Base-by-base conservation (phyloP, 768 basidiomycete genomes). In the Kwoniella europaea region DNA sequence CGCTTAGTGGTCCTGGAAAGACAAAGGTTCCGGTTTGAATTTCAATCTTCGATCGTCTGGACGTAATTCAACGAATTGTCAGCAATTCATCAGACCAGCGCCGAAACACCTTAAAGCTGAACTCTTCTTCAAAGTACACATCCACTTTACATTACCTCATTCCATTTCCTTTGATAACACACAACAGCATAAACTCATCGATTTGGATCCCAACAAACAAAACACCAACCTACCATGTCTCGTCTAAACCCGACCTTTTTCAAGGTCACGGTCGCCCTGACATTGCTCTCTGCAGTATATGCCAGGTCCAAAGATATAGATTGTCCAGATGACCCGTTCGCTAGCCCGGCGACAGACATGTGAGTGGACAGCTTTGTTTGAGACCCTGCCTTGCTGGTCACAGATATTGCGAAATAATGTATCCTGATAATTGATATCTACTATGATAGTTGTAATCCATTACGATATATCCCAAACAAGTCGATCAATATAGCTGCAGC, bases 401-500 rank as follows among this genome's bases (percentile, higher is more conserved):
- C 10, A 1, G 2, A 46, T n/a, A 3, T 41, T 18, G 1, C 16
- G 10, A 42, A n/a, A 10, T 1, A 35, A 0, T 44, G 9, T 22
- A 29, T 43, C 1, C 52, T 68, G 56, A 57, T 54, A 22, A 10
- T 5, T 4, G 24, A 6, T 10, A 4, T 27, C 18, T 20, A n/a
- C n/a, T 5, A 42, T 29, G n/a, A 10, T 54, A 82, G 78, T 50
- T 83, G 82, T 60, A 84, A 84, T 65, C 82, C 82, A n/a, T 68
- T 84, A 16, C 77, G 82, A 61, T 84, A 84, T 60, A 73, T 84
- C 20, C 82, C 82, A 6, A 72, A 68, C 24, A 59, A 75, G n/a
- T 42, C 82, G 46, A 66, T 76, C 18, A 80, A 82, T 20, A 67
- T 74, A 42, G 65, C 77, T 3, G 78, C 80, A 16, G 65, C 76